phyloP scores from a whole-genome alignment of 805 yeast species.

The Lachancea cidri region DNA sequence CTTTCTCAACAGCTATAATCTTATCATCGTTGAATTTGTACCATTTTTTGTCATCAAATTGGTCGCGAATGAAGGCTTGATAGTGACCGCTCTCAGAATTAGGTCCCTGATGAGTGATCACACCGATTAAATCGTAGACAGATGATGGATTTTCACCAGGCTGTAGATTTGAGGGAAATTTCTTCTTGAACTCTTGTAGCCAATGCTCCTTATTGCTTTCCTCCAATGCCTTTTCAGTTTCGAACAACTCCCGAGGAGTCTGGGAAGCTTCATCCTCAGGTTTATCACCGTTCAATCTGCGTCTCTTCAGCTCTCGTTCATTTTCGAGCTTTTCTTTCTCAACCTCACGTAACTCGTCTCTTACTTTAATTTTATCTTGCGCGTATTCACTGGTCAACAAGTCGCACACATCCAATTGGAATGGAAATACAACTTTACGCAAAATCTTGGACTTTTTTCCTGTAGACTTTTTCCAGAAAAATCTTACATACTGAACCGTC shows the following conservation, averaged over 20 bases:
- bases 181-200: constrained; percentile 39
- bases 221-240: constrained; percentile 42
- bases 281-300: constrained; percentile 27
- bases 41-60: constrained; percentile 74
- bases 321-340: constrained; percentile 72
- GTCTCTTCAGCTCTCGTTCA: constrained; percentile 64
- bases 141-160: constrained; percentile 80
- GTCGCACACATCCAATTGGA: constrained; percentile 83
- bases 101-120: constrained; percentile 91
- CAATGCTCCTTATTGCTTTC: constrained; percentile 50
- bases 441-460: constrained; percentile 87
- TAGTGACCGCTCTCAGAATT: constrained; percentile 97
- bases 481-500: constrained; percentile 89
- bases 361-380: constrained; percentile 56
- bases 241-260: constrained; percentile 48
- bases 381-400: constrained; percentile 75
- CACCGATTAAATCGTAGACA: constrained; percentile 74
- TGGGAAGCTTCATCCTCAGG: constrained; percentile 15
- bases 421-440: constrained; percentile 92
- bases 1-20: constrained; percentile 70
- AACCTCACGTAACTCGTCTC: constrained; percentile 73
- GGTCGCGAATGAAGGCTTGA: constrained; percentile 81
- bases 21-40: constrained; percentile 93
- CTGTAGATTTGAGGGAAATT: constrained; percentile 42
- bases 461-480: constrained; percentile 93